These are phyloP conservation scores for Cyclotella cryptica DNA, from an alignment of 108 stramenopile genomes.

Conservation along the genomic window DNA sequence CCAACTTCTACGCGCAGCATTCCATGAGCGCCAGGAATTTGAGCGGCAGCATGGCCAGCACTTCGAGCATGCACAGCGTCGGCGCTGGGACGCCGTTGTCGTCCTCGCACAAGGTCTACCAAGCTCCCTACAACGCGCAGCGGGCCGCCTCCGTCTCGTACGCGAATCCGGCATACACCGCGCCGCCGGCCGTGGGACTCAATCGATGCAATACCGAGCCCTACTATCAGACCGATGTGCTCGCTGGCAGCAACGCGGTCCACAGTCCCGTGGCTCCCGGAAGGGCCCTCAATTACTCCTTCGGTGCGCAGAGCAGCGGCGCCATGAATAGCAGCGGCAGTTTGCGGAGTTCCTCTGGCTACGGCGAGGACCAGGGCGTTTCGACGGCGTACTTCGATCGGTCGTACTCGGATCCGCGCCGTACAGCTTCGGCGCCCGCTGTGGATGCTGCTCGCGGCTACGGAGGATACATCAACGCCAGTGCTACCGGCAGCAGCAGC, in stretches of 20 bases:
- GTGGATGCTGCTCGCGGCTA: not conserved
- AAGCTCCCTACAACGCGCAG: too few species aligned
- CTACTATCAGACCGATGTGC: not conserved
- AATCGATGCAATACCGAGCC: not conserved
- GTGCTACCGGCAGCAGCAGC: not conserved
- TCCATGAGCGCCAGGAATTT: not conserved
- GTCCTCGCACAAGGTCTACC: too few species aligned
- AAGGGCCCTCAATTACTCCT: too few species aligned
- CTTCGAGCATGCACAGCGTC: too few species aligned
- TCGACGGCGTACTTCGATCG: not conserved
- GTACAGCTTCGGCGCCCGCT: not conserved
- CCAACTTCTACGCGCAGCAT: slow-evolving; percentile 2
- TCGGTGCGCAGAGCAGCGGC: not conserved
- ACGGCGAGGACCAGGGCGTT: not conserved
- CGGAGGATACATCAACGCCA: not conserved
- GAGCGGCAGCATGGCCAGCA: not conserved
- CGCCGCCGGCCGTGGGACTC: not conserved
- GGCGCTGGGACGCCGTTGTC: too few species aligned
- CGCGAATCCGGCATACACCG: not conserved
- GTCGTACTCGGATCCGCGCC: not conserved
- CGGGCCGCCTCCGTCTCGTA: not conserved
- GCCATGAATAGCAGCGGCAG: not conserved
- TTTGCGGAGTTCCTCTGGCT: not conserved
- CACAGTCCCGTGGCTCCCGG: too few species aligned
- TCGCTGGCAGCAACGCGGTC: not conserved